phyloP scores from a whole-genome alignment of 768 basidiomycete genomes.

The Pilatotrama ljubarskyi region DNA sequence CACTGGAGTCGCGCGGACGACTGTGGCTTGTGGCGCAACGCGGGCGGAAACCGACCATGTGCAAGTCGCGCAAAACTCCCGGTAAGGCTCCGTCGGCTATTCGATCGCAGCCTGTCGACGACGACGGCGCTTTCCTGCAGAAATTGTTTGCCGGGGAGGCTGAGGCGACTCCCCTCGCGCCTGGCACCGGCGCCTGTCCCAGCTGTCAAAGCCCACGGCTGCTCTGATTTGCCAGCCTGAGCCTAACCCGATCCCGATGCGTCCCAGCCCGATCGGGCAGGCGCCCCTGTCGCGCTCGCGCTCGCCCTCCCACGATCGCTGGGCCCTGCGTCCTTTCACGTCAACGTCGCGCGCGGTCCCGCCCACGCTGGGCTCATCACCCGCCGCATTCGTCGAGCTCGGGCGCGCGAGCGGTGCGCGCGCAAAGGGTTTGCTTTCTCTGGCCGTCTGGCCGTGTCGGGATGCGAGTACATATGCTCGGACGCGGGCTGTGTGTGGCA shows the following conservation, averaged over 20 bases:
- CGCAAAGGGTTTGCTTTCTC: too few relatives aligned
- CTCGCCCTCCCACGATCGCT: conserved; percentile 4
- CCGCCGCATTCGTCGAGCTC: background rate
- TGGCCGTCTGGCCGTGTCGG: too few relatives aligned
- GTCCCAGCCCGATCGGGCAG: conserved; percentile 14
- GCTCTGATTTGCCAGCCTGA: background rate
- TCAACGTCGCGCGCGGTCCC: conserved; percentile 3
- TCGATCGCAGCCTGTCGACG: background rate
- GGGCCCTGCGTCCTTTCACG: conserved; percentile 12
- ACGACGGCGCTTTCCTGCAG: background rate
- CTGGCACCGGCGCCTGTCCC: background rate
- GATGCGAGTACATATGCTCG: background rate
- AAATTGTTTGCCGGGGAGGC: background rate
- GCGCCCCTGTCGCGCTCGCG: background rate
- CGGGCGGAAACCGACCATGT: background rate
- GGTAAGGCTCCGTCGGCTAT: conserved; percentile 8
- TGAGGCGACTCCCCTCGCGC: background rate
- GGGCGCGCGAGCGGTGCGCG: background rate
- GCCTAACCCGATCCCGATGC: background rate
- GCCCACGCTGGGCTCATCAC: background rate
- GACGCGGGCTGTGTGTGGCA: background rate
- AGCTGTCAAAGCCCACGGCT: background rate
- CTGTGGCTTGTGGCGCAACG: background rate
- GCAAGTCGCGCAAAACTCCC: too few relatives aligned
- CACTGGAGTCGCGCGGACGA: background rate